Evolutionary conservation across 2,329 filamentous ascomycete species (phyloP).

Genomic region (Neurospora sp.): DNA sequence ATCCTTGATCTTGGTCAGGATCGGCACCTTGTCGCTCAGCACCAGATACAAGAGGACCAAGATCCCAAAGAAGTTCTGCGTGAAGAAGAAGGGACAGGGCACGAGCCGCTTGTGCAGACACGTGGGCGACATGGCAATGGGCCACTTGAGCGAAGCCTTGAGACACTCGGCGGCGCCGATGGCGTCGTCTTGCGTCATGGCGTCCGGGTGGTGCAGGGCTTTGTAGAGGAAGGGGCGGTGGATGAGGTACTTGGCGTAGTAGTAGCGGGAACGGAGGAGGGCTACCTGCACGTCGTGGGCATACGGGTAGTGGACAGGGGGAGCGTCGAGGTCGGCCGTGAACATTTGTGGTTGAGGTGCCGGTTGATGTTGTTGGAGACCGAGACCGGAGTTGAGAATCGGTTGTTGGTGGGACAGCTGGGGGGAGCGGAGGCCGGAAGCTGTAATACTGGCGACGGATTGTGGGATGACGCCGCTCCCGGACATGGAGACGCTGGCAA

Average conservation of each 20-base stretch:
- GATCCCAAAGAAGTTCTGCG: conserved; percentile 50
- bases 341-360: conserved; percentile 29
- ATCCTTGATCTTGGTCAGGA: conserved; percentile 38
- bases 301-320: conserved; percentile 37
- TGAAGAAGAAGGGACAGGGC: conserved; percentile 51
- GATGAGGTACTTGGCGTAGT: conserved; percentile 47
- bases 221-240: conserved; percentile 51
- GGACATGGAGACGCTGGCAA: background rate
- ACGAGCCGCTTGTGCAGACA: conserved; percentile 48
- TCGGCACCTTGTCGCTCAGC: conserved; percentile 35
- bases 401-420: conserved; percentile 3
- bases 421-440: background rate
- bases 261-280: conserved; percentile 46
- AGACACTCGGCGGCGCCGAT: conserved; percentile 47
- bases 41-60: conserved; percentile 43
- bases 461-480: background rate
- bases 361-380: conserved; percentile 6
- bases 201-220: conserved; percentile 45
- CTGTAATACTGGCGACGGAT: background rate
- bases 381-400: conserved; percentile 3
- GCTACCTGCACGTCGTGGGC: conserved; percentile 47
- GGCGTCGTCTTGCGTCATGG: conserved; percentile 42
- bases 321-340: conserved; percentile 32
- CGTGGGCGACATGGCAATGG: conserved; percentile 45
- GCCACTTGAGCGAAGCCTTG: conserved; percentile 48